Base-by-base conservation (phyloP, 805 yeast species). In the Pichia manshurica region DNA sequence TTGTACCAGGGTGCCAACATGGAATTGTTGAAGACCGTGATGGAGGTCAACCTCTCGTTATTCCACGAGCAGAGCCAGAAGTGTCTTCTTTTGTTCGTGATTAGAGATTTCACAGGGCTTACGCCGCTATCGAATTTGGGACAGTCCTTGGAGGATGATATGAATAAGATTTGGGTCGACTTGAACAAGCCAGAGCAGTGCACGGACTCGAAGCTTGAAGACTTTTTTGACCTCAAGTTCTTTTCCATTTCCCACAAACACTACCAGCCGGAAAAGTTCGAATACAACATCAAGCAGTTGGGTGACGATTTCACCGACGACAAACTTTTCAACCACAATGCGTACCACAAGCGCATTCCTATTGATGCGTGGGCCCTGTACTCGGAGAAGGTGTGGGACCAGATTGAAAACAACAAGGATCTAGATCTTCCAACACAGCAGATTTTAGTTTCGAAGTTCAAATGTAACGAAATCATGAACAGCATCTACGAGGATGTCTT, bases 401-500 rank as follows among this genome's bases (percentile, higher is more conserved):
- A 88, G 65, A 93, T 93, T 58, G 96, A 88, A 63, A 74, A 76
- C 52, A 93, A 93, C 68, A 90, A 88, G 66, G 99, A 93, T 63
- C 76, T 93, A 53, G 99, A 93, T 67, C 73, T 93, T 54, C 99
- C 99, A 23, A 90, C 98, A 2, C 99, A 93, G 62, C 99, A 93
- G 64, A 86, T 87, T 29, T 72, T 93, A 50, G 98, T 93, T 21
- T 96, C 99, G 7, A 79, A 93, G 57, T 91, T 88, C 68, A 81
- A 96, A 60, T 91, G 98, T 64, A 96, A 89, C 60, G 98, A 93
- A 65, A 86, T 93, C 42, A 75, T 84, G 20, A 67, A 72, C 38
- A 73, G 72, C 42, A 73, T 81, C 3, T 77, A 73, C 58, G 67
- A 69, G 16, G 64, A 66, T 9, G 9, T 36, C 4, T 48, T 48